These are phyloP conservation scores for Dryas drummondii DNA, from an alignment of 306 rosid genomes.

Conservation along the genomic window DNA sequence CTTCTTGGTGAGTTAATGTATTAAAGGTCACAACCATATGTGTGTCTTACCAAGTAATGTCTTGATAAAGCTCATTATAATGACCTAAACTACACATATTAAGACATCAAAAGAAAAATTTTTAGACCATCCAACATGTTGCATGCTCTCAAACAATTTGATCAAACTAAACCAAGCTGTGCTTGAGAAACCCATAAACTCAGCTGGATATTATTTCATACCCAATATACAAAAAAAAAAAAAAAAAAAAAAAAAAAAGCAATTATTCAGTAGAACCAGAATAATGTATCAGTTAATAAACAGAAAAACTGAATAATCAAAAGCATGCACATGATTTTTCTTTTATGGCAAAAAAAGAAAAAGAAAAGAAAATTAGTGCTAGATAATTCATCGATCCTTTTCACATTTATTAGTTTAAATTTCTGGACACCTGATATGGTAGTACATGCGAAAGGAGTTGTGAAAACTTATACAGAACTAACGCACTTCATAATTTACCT, in stretches of 20 bases:
- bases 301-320: background rate
- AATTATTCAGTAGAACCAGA: background rate
- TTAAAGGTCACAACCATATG: background rate
- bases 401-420: background rate
- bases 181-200: too few species aligned
- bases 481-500: background rate
- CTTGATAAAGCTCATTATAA: background rate
- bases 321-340: background rate
- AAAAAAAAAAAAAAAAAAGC: too few species aligned
- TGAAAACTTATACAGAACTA: background rate
- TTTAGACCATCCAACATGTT: background rate
- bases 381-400: background rate
- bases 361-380: background rate
- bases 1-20: too few species aligned
- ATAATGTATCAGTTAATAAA: background rate
- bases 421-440: background rate
- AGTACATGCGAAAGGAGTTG: background rate
- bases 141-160: background rate
- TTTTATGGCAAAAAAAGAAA: background rate
- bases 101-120: too few species aligned
- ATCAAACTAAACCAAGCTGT: background rate
- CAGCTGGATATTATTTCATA: background rate
- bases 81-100: background rate
- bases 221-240: background rate
- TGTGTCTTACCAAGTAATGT: background rate